Conservation (phyloP, 495 filamentous ascomycete genomes). For the Xylaria acuta region DNA sequence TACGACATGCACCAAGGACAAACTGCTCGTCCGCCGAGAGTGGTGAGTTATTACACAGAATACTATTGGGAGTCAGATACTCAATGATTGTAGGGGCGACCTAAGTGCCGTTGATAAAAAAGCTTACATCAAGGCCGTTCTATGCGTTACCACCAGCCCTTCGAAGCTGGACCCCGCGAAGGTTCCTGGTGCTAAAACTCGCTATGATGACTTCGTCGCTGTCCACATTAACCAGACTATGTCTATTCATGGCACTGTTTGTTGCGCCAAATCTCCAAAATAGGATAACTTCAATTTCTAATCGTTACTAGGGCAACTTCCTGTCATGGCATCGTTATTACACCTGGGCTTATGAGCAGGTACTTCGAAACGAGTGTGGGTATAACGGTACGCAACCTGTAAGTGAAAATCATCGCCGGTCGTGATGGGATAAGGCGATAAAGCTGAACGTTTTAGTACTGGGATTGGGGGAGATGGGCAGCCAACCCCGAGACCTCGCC, state of each 20-base stretch:
- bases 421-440: not conserved
- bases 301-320: slow-evolving; percentile 60
- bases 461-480: slow-evolving; percentile 67
- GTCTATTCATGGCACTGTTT: slow-evolving; percentile 64
- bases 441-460: slow-evolving; percentile 48
- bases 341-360: slow-evolving; percentile 66
- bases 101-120: slow-evolving; percentile 57
- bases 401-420: slow-evolving; percentile 3
- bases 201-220: slow-evolving; percentile 73
- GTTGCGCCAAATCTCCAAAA: not conserved
- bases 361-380: slow-evolving; percentile 70
- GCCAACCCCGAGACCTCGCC: slow-evolving; percentile 55
- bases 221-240: slow-evolving; percentile 70
- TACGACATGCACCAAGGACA: slow-evolving; percentile 53
- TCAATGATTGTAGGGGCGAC: slow-evolving; percentile 51
- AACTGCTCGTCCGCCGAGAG: slow-evolving; percentile 52
- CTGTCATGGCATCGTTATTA: slow-evolving; percentile 77
- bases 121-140: slow-evolving; percentile 66
- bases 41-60: slow-evolving; percentile 42
- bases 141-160: slow-evolving; percentile 64
- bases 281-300: not conserved
- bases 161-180: slow-evolving; percentile 46
- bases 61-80: not conserved
- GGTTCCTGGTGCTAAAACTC: slow-evolving; percentile 45
- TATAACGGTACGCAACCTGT: slow-evolving; percentile 60